phyloP scores from a whole-genome alignment of 108 stramenopile genomes.

The Conticribra guillardii region DNA sequence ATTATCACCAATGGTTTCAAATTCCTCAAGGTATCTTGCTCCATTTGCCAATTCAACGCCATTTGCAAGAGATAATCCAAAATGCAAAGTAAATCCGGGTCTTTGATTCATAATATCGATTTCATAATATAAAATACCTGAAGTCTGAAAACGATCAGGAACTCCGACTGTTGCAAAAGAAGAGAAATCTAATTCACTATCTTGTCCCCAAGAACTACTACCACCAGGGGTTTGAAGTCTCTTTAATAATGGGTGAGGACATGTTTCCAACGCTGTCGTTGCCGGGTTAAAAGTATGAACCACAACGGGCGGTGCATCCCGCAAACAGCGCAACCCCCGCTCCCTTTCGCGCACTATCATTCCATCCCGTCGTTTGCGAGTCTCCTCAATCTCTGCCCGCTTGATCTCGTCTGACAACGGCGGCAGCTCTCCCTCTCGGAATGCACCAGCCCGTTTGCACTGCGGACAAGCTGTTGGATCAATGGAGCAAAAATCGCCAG shows the following conservation, averaged over 20 bases:
- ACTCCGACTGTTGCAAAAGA: not conserved
- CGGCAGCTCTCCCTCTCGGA: not conserved
- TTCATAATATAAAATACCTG: constrained; percentile 5
- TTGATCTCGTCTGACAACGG: constrained; percentile 15
- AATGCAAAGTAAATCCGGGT: not conserved
- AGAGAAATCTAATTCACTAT: too few relatives aligned
- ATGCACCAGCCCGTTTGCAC: constrained; percentile 22
- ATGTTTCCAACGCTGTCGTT: too few relatives aligned
- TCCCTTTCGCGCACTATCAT: not conserved
- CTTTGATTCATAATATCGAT: not conserved
- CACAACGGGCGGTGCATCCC: not conserved
- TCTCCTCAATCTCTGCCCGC: not conserved
- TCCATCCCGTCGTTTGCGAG: not conserved
- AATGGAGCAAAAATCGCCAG: constrained; percentile 21
- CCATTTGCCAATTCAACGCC: constrained; percentile 12
- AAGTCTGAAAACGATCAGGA: constrained; percentile 1
- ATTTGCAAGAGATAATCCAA: constrained; percentile 19
- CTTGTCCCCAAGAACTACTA: too few relatives aligned
- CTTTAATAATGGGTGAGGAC: too few relatives aligned
- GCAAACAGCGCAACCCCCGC: constrained; percentile 1
- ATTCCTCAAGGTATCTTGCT: not conserved
- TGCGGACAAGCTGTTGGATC: constrained; percentile 26
- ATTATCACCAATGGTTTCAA: constrained; percentile 8
- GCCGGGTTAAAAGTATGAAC: not conserved
- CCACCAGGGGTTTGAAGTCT: too few relatives aligned